phyloP scores from a whole-genome alignment of 1,139 yeast genomes.

The Kurtzmaniella quercitrusa region DNA sequence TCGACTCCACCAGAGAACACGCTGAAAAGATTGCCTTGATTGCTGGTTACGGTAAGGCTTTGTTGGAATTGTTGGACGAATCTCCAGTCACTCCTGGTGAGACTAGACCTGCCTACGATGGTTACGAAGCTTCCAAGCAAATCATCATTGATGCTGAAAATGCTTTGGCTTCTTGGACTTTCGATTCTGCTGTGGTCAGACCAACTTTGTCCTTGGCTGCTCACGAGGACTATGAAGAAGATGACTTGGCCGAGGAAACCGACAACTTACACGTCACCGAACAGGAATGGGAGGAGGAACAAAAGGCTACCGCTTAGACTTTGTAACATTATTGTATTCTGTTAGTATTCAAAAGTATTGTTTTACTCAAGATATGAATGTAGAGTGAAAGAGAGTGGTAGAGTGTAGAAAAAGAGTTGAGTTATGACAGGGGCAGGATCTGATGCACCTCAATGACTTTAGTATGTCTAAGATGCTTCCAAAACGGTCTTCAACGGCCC shows the following conservation, averaged over 20 bases:
- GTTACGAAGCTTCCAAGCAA: slow-evolving; percentile 83
- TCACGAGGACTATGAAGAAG: slow-evolving; percentile 57
- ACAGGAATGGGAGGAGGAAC: slow-evolving; percentile 40
- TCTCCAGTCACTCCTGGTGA: slow-evolving; percentile 89
- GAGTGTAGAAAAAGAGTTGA: too few relatives aligned
- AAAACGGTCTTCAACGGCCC: too few relatives aligned
- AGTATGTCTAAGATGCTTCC: too few relatives aligned
- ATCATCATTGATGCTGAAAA: slow-evolving; percentile 82
- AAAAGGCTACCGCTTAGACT: slow-evolving; percentile 19
- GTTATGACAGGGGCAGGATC: too few relatives aligned
- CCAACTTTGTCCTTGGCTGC: slow-evolving; percentile 79
- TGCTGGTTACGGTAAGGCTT: slow-evolving; percentile 87
- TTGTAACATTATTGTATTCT: slow-evolving; percentile 5
- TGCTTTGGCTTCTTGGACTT: slow-evolving; percentile 80
- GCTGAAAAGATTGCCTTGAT: slow-evolving; percentile 81
- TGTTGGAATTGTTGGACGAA: slow-evolving; percentile 77
- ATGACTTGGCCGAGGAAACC: slow-evolving; percentile 52
- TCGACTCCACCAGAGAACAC: slow-evolving; percentile 76
- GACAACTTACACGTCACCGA: slow-evolving; percentile 54
- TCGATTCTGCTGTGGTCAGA: slow-evolving; percentile 74
- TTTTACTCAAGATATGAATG: background rate
- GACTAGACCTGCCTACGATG: slow-evolving; percentile 83
- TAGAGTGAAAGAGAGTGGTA: too few relatives aligned
- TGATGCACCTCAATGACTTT: too few relatives aligned
- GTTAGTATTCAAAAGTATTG: background rate